Percentiles rank a stretch among this genome's conserved stretches.
These are phyloP conservation scores for Elymus sibiricus DNA, from an alignment of 176 grass and related monocot genomes.

Conservation along the genomic window DNA sequence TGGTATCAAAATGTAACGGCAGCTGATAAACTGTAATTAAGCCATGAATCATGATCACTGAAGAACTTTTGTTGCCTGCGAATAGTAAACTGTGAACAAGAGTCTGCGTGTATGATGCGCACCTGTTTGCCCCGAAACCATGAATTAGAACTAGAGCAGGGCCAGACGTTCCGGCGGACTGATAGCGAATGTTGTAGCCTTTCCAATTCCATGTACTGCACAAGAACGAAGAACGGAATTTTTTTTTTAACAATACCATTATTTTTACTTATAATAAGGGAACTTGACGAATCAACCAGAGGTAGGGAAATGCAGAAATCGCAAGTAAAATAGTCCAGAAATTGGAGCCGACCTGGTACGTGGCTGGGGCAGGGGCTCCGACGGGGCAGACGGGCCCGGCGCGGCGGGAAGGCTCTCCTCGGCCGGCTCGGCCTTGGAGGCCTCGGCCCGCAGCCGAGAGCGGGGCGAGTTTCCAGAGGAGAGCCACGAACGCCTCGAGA, in stretches of 20 bases:
- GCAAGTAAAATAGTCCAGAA: background rate
- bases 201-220: slow-evolving; percentile 74
- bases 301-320: background rate
- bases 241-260: background rate
- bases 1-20: background rate
- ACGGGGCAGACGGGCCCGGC: background rate
- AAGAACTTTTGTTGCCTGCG: background rate
- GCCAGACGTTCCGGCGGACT: slow-evolving; percentile 57
- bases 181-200: slow-evolving; percentile 77
- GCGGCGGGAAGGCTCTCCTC: slow-evolving; percentile 34
- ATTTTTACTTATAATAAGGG: background rate
- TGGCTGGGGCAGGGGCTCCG: slow-evolving; percentile 18
- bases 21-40: background rate
- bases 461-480: background rate
- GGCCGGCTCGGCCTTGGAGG: slow-evolving; percentile 41
- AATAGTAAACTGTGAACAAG: background rate
- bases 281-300: background rate
- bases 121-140: slow-evolving; percentile 95
- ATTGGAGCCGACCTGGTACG: slow-evolving; percentile 45
- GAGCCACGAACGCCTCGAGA: background rate
- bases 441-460: slow-evolving; percentile 25
- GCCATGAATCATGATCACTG: background rate
- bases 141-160: slow-evolving; percentile 87
- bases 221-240: background rate
- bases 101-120: slow-evolving; percentile 12